Conservation (phyloP, 495 filamentous ascomycete genomes). For the Pyronema omphalodes region DNA sequence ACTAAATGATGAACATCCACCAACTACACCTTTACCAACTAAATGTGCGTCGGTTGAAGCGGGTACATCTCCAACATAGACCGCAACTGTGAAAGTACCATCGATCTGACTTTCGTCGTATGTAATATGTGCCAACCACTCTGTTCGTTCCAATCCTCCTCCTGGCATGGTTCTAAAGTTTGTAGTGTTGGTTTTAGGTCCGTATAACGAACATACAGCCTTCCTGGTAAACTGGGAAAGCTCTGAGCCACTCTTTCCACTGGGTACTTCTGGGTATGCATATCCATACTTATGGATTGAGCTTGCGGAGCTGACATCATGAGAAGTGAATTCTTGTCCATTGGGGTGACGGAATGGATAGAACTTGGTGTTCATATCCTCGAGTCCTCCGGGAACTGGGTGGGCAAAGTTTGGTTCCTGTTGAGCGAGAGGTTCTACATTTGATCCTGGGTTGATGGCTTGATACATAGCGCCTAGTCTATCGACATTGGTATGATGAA, state of each 20-base stretch:
- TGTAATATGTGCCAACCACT: slow-evolving; percentile 18
- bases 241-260: neutral
- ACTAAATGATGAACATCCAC: slow-evolving; percentile 7
- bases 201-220: slow-evolving; percentile 11
- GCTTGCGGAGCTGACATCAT: slow-evolving; percentile 11
- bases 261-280: slow-evolving; percentile 22
- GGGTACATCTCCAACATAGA: slow-evolving; percentile 15
- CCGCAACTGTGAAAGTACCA: slow-evolving; percentile 6
- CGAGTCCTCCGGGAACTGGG: slow-evolving; percentile 1
- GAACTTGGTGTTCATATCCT: slow-evolving; percentile 18
- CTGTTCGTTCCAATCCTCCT: slow-evolving; percentile 6
- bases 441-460: slow-evolving; percentile 40
- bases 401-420: neutral
- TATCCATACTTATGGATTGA: slow-evolving; percentile 20
- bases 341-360: slow-evolving; percentile 23
- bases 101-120: slow-evolving; percentile 14
- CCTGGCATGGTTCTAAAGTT: neutral
- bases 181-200: neutral
- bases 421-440: slow-evolving; percentile 28
- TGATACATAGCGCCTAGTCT: slow-evolving; percentile 58
- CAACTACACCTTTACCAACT: slow-evolving; percentile 7
- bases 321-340: slow-evolving; percentile 20
- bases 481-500: slow-evolving; percentile 50
- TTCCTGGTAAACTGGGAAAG: slow-evolving; percentile 3
- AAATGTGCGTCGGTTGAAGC: neutral